Evolutionary conservation across 805 yeast genomes (phyloP).

Genomic region (Saturnispora kantuleensis): DNA sequence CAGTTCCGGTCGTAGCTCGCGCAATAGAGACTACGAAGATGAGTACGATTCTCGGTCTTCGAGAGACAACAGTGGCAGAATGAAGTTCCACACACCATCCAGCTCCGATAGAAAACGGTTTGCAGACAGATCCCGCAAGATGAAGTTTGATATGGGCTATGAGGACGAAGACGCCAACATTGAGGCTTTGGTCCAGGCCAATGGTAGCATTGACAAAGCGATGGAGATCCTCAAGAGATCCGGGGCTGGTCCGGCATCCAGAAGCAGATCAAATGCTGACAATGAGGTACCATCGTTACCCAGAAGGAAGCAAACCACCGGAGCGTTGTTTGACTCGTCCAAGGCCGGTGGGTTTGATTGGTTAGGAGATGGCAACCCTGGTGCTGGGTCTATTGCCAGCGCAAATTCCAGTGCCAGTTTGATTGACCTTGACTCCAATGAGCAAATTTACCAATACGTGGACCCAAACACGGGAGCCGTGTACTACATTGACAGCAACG

Average conservation of each 20-base stretch:
- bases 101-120: constrained; percentile 44
- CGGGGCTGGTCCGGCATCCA: constrained; percentile 13
- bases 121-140: constrained; percentile 36
- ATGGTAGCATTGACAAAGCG: constrained; percentile 54
- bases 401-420: constrained; percentile 20
- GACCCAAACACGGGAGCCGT: constrained; percentile 65
- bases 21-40: constrained; percentile 8
- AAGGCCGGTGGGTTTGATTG: constrained; percentile 29
- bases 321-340: constrained; percentile 23
- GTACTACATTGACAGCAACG: constrained; percentile 56
- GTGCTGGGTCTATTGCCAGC: no score
- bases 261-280: background rate
- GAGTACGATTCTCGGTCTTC: background rate
- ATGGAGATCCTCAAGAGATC: constrained; percentile 43
- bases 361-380: constrained; percentile 18
- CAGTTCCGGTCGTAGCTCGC: background rate
- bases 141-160: constrained; percentile 47
- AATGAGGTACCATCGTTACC: constrained; percentile 43
- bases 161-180: constrained; percentile 44
- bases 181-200: constrained; percentile 52
- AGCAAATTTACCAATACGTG: constrained; percentile 53
- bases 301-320: constrained; percentile 27
- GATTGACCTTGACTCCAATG: constrained; percentile 21
- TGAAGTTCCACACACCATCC: constrained; percentile 45
- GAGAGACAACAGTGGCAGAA: constrained; percentile 11